These are phyloP conservation scores for Forsythia suspensa DNA, from an alignment of 257 asterid species.

Conservation along the genomic window DNA sequence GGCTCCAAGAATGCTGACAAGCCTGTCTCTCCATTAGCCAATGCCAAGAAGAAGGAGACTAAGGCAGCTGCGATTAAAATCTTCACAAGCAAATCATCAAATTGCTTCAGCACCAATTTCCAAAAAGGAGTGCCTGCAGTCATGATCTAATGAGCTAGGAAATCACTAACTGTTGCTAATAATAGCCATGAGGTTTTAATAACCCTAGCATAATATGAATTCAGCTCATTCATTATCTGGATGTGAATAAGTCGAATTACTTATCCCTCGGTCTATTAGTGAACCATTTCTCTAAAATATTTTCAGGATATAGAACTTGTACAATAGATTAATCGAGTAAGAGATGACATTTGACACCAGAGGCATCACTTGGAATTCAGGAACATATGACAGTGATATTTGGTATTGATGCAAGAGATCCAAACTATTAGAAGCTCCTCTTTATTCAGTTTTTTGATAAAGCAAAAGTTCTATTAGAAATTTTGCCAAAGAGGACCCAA, in stretches of 20 bases:
- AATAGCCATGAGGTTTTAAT: slow-evolving; percentile 1
- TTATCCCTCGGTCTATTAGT: background rate
- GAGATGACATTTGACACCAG: background rate
- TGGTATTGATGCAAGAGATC: background rate
- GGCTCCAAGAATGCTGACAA: slow-evolving; percentile 95
- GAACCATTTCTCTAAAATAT: background rate
- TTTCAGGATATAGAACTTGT: slow-evolving; percentile 10
- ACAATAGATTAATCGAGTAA: slow-evolving; percentile 4
- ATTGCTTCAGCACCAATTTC: slow-evolving; percentile 94
- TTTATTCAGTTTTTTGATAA: background rate
- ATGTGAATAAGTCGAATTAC: background rate
- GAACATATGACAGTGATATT: background rate
- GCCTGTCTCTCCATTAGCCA: slow-evolving; percentile 97
- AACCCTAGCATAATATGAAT: background rate
- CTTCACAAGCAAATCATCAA: slow-evolving; percentile 98
- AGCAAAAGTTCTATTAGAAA: background rate
- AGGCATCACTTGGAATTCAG: slow-evolving; percentile 8
- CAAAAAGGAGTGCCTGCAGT: slow-evolving; percentile 89
- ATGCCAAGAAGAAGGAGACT: slow-evolving; percentile 85
- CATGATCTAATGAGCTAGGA: slow-evolving; percentile 18
- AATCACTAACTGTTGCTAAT: slow-evolving; percentile 10
- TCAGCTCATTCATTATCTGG: background rate
- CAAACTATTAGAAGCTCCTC: background rate
- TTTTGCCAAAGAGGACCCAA: background rate
- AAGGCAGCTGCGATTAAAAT: slow-evolving; percentile 91